Evolutionary conservation across 805 yeast species (phyloP).

Genomic region (Helenozyma baotianmanensis): DNA sequence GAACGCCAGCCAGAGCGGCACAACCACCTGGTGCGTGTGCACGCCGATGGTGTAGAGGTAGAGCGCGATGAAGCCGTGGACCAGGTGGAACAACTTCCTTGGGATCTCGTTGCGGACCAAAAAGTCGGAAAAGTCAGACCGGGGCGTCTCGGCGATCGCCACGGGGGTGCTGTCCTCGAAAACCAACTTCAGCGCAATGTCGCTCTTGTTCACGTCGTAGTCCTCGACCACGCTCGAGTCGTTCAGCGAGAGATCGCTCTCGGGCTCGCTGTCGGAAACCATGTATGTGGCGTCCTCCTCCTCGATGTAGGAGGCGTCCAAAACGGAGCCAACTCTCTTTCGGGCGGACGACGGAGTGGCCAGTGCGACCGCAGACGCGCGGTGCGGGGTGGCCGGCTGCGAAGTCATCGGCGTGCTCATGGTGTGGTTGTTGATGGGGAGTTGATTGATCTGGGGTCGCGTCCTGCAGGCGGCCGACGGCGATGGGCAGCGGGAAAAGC

Average conservation of each 20-base stretch:
- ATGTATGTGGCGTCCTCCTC: constrained; percentile 38
- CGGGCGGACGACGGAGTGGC: neutral
- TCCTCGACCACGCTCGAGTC: neutral
- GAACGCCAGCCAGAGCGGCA: constrained; percentile 55
- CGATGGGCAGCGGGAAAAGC: no score
- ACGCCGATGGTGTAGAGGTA: constrained; percentile 64
- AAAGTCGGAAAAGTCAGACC: constrained; percentile 25
- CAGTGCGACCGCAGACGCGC: neutral
- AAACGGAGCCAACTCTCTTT: constrained; percentile 1
- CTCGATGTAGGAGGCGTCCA: constrained; percentile 30
- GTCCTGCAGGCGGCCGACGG: no score
- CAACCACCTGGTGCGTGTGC: constrained; percentile 51
- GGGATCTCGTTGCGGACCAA: constrained; percentile 82
- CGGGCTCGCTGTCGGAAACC: constrained; percentile 7
- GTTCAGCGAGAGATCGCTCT: no score
- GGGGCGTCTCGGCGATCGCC: neutral
- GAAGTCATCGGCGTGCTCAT: no score
- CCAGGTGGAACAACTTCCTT: constrained; percentile 81
- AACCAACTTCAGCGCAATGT: neutral
- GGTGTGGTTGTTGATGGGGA: neutral
- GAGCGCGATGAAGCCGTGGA: constrained; percentile 80
- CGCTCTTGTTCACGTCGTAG: neutral
- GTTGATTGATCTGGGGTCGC: neutral
- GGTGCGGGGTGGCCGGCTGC: no score
- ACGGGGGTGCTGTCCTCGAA: neutral